These are phyloP conservation scores for Clonostachys solani DNA, from an alignment of 2,329 filamentous ascomycete species.

Conservation along the genomic window DNA sequence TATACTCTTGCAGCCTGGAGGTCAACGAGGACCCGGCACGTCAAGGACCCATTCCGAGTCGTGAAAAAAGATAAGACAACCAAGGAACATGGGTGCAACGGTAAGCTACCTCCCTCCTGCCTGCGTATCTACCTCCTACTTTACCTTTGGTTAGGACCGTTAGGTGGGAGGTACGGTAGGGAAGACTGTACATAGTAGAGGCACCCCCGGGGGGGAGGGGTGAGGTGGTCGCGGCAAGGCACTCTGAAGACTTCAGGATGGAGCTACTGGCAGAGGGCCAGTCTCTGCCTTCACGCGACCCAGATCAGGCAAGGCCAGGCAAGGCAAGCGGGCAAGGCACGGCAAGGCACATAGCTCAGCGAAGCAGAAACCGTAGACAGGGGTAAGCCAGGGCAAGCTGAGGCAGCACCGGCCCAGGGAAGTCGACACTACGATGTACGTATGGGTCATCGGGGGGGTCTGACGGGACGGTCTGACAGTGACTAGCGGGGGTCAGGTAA, in stretches of 20 bases:
- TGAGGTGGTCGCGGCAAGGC: too few species aligned
- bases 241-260: not conserved
- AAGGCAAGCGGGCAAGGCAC: not conserved
- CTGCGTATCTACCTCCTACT: too few species aligned
- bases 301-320: not conserved
- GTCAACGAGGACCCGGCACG: too few species aligned
- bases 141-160: not conserved
- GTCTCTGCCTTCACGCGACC: not conserved
- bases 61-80: too few species aligned
- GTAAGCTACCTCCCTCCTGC: too few species aligned
- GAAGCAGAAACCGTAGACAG: not conserved
- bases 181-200: not conserved
- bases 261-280: not conserved
- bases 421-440: not conserved
- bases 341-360: not conserved
- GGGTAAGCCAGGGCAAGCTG: not conserved
- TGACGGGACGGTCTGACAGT: too few species aligned
- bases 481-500: too few species aligned
- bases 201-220: not conserved
- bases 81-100: too few species aligned
- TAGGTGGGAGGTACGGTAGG: slow-evolving; percentile 1
- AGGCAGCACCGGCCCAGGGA: not conserved
- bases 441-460: too few species aligned
- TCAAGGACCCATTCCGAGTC: too few species aligned
- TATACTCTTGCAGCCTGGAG: too few species aligned